phyloP scores from a whole-genome alignment of 306 rosid genomes.

The Prunus mira region DNA sequence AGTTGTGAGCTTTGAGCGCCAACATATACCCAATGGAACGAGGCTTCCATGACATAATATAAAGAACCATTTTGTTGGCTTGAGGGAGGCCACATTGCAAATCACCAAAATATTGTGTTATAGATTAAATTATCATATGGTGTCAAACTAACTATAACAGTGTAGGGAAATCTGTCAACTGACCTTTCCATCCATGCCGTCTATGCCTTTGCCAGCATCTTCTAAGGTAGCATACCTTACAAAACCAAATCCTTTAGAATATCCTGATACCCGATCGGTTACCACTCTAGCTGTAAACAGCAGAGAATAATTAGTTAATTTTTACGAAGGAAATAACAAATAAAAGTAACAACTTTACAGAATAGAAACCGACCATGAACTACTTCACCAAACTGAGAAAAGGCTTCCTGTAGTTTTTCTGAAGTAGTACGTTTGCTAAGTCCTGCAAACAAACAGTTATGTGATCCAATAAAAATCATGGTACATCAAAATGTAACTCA shows the following conservation, averaged over 20 bases:
- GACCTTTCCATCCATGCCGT: constrained; percentile 99
- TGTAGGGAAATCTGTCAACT: constrained; percentile 5
- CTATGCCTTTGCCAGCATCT: constrained; percentile 81
- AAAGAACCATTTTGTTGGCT: background rate
- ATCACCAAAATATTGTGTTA: background rate
- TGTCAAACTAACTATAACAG: background rate
- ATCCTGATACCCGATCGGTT: constrained; percentile 85
- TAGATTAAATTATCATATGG: background rate
- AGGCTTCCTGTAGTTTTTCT: constrained; percentile 64
- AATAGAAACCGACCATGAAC: constrained; percentile 50
- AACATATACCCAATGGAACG: background rate
- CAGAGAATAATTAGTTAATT: background rate
- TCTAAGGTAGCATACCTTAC: constrained; percentile 75
- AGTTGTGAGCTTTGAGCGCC: background rate
- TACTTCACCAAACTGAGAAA: constrained; percentile 82
- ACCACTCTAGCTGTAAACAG: constrained; percentile 77
- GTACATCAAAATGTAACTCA: background rate
- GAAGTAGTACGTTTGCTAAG: constrained; percentile 89
- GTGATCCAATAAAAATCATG: background rate
- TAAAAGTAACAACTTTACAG: background rate
- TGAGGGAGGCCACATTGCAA: background rate
- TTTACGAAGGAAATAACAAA: background rate
- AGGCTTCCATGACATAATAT: background rate
- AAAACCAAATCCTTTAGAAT: constrained; percentile 92
- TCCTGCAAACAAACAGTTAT: constrained; percentile 46